Evolutionary conservation across 805 yeast species (phyloP).

Genomic region (Wickerhamomyces tratensis): DNA sequence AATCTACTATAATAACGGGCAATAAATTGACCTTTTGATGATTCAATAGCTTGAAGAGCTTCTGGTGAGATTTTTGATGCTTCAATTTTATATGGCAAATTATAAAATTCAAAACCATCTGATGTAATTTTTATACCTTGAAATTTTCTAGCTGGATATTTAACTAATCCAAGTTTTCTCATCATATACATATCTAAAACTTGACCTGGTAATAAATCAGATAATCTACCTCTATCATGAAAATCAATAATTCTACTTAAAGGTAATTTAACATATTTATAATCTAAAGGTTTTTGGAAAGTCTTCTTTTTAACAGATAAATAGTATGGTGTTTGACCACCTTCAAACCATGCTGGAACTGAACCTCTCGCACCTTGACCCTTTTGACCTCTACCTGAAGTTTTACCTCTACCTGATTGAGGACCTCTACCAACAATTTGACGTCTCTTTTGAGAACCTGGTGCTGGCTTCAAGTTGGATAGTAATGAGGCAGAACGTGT

Average conservation of each 20-base stretch:
- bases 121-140: slow-evolving; percentile 82
- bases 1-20: slow-evolving; percentile 62
- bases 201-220: slow-evolving; percentile 43
- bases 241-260: slow-evolving; percentile 63
- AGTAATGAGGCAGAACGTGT: slow-evolving; percentile 35
- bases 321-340: slow-evolving; percentile 95
- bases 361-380: slow-evolving; percentile 96
- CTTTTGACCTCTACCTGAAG: slow-evolving; percentile 95
- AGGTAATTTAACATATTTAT: slow-evolving; percentile 28
- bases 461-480: slow-evolving; percentile 47
- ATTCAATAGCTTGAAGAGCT: slow-evolving; percentile 69
- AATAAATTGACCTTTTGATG: slow-evolving; percentile 62
- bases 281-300: slow-evolving; percentile 42
- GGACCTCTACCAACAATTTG: slow-evolving; percentile 95
- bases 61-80: slow-evolving; percentile 71
- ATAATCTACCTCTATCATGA: slow-evolving; percentile 55
- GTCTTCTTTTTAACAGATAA: slow-evolving; percentile 77
- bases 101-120: slow-evolving; percentile 38
- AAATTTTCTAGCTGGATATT: slow-evolving; percentile 44
- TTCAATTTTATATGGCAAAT: slow-evolving; percentile 65
- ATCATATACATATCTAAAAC: slow-evolving; percentile 66
- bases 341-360: slow-evolving; percentile 92
- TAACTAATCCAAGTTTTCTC: slow-evolving; percentile 63
- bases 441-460: slow-evolving; percentile 47
- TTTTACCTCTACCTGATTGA: slow-evolving; percentile 85